A percentile compares a stretch with the other conserved stretches of the same genome.
Conservation (phyloP, 202 grass and related monocot species). For the Bolboschoenoplectus hybrid region DNA sequence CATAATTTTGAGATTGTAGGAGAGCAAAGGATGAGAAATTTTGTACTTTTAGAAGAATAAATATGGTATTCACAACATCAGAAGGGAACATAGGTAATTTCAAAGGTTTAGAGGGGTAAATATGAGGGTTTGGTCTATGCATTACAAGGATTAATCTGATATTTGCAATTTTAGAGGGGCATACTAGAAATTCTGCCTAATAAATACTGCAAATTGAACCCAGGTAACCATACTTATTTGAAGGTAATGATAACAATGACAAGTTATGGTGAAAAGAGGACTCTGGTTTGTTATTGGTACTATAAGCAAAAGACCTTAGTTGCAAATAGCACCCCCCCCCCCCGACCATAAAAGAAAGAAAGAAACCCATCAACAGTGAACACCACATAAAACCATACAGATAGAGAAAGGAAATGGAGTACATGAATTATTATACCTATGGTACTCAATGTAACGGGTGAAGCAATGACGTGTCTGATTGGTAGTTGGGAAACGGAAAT, state of each 20-base stretch:
- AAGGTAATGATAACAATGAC: not conserved
- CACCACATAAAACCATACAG: not conserved
- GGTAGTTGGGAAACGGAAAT: conserved; percentile 90
- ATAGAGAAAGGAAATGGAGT: not conserved
- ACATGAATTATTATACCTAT: conserved; percentile 47
- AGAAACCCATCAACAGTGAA: not conserved
- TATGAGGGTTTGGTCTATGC: not conserved
- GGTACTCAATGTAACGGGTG: conserved; percentile 91
- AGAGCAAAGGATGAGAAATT: not conserved
- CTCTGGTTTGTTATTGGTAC: not conserved
- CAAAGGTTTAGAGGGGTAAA: not conserved
- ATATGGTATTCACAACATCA: not conserved
- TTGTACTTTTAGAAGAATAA: not conserved
- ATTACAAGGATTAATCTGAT: not conserved
- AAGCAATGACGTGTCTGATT: conserved; percentile 95
- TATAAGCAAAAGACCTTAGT: not conserved
- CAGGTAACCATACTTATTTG: not conserved
- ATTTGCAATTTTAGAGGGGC: not conserved
- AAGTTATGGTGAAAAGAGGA: conserved; percentile 32
- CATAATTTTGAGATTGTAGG: not conserved
- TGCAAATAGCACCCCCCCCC: not conserved
- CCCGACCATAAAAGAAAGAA: conserved; percentile 5
- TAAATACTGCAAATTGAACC: conserved; percentile 1
- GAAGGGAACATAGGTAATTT: not conserved
- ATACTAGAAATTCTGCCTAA: not conserved